Conservation (phyloP, 192 early-diverging fungal species). For the Chytriomyces confervae region DNA sequence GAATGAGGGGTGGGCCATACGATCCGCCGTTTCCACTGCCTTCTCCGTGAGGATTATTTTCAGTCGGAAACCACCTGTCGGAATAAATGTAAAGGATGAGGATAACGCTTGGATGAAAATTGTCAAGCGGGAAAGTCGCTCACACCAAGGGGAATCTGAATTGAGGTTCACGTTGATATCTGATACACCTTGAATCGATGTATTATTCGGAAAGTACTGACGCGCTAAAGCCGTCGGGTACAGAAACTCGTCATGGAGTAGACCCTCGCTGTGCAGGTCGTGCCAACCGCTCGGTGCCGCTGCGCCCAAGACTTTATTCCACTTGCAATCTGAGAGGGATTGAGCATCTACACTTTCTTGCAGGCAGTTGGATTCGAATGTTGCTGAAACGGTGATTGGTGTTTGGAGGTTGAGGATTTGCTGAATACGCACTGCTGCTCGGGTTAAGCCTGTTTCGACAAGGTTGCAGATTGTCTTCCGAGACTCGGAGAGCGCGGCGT, state of each 20-base stretch:
- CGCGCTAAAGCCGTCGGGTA: slow-evolving; percentile 44
- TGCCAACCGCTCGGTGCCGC: slow-evolving; percentile 36
- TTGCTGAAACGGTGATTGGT: slow-evolving; percentile 22
- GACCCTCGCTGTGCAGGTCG: background rate
- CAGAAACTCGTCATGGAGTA: slow-evolving; percentile 24
- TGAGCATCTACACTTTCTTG: slow-evolving; percentile 19
- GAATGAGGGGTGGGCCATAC: slow-evolving; percentile 10
- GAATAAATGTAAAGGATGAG: background rate
- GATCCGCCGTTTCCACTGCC: slow-evolving; percentile 12
- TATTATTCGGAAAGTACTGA: slow-evolving; percentile 45
- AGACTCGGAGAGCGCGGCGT: background rate
- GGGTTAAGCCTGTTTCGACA: slow-evolving; percentile 9
- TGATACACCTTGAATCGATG: background rate
- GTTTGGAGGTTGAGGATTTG: slow-evolving; percentile 32
- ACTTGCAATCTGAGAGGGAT: background rate
- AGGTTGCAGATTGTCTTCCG: slow-evolving; percentile 14
- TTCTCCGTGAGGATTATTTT: slow-evolving; percentile 27
- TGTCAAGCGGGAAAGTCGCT: too few species aligned
- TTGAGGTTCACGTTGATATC: slow-evolving; percentile 50
- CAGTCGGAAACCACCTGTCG: slow-evolving; percentile 44
- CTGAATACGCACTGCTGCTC: slow-evolving; percentile 29
- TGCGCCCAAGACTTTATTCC: slow-evolving; percentile 37
- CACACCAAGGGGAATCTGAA: slow-evolving; percentile 41
- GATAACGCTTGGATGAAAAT: background rate
- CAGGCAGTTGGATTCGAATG: slow-evolving; percentile 37